Evolutionary conservation across 768 basidiomycete species (phyloP).

Genomic region (Vishniacozyma victoriae): DNA sequence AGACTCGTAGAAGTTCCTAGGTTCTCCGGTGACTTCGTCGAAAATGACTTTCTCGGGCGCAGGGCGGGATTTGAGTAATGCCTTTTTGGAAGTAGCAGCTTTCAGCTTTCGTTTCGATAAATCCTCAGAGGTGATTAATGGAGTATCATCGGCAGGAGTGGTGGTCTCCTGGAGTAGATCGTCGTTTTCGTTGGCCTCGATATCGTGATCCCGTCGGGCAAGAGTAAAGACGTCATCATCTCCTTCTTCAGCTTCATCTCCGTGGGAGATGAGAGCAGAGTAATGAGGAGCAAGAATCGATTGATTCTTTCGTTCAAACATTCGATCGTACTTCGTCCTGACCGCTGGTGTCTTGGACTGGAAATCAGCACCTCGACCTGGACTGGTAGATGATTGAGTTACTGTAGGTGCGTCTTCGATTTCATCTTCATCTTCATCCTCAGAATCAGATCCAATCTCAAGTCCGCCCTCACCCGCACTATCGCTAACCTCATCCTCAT

Average conservation of each 20-base stretch:
- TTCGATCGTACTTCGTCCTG: conserved; percentile 91
- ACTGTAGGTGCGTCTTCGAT: conserved; percentile 5
- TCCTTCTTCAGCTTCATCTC: conserved; percentile 45
- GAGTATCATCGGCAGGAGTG: conserved; percentile 34
- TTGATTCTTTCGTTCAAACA: conserved; percentile 96
- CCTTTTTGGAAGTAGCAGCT: conserved; percentile 66
- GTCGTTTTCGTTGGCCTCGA: conserved; percentile 46
- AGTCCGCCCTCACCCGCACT: background rate
- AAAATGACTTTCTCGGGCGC: conserved; percentile 72
- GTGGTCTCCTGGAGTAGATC: conserved; percentile 27
- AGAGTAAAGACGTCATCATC: conserved; percentile 81
- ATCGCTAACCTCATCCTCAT: conserved; percentile 1
- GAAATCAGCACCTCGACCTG: background rate
- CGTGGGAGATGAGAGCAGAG: conserved; percentile 73
- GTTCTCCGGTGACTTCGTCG: conserved; percentile 70
- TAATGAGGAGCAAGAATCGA: conserved; percentile 86
- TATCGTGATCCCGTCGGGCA: conserved; percentile 80
- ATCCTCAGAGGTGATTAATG: conserved; percentile 48
- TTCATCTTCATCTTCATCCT: conserved; percentile 1
- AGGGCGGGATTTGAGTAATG: conserved; percentile 59
- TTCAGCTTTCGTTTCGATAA: conserved; percentile 84
- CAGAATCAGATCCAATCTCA: conserved; percentile 6
- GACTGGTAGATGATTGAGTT: background rate
- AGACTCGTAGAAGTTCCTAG: conserved; percentile 78
- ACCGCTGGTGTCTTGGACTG: conserved; percentile 18